A percentile compares a stretch with the other conserved stretches of the same genome.
Conservation (phyloP, 1,284 basidiomycete genomes). For the Tausonia pullulans region DNA sequence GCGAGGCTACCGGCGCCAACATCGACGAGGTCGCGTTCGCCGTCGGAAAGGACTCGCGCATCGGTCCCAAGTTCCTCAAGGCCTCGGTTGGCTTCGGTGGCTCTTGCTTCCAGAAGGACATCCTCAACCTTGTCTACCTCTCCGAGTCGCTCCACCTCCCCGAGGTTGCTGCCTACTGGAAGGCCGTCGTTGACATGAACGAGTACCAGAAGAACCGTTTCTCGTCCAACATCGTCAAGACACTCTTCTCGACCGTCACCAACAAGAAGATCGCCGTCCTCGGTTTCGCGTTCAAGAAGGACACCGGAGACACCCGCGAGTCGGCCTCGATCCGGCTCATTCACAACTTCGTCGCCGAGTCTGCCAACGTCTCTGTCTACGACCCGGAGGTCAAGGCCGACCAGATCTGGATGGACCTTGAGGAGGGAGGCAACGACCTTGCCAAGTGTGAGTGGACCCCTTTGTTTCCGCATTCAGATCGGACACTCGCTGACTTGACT, state of each 20-base stretch:
- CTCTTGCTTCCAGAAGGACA: conserved; percentile 93
- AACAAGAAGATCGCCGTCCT: conserved; percentile 86
- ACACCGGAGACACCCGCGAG: conserved; percentile 95
- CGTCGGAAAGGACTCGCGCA: conserved; percentile 81
- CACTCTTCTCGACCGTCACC: conserved; percentile 57
- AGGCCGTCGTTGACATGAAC: conserved; percentile 88
- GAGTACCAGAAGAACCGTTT: conserved; percentile 85
- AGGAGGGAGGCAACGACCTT: conserved; percentile 20
- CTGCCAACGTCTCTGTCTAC: conserved; percentile 71
- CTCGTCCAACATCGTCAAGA: conserved; percentile 81
- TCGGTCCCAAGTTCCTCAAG: conserved; percentile 93
- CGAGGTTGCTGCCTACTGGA: conserved; percentile 98
- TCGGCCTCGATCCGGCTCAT: conserved; percentile 92
- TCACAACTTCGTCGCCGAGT: conserved; percentile 84
- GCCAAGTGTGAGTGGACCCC: conserved; percentile 1
- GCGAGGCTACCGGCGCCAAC: conserved; percentile 98
- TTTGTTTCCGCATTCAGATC: not conserved
- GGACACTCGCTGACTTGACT: not conserved
- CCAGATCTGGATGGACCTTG: conserved; percentile 44
- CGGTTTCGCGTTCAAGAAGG: conserved; percentile 72
- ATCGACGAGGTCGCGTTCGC: conserved; percentile 96
- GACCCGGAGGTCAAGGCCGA: conserved; percentile 65
- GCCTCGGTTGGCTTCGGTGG: conserved; percentile 41
- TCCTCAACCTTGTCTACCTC: conserved; percentile 95
- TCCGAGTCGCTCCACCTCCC: conserved; percentile 87